A percentile compares a stretch with the other conserved stretches of the same genome.
phyloP scores from a whole-genome alignment of 1,284 basidiomycete genomes.

The Fomitiporia mediterranea region DNA sequence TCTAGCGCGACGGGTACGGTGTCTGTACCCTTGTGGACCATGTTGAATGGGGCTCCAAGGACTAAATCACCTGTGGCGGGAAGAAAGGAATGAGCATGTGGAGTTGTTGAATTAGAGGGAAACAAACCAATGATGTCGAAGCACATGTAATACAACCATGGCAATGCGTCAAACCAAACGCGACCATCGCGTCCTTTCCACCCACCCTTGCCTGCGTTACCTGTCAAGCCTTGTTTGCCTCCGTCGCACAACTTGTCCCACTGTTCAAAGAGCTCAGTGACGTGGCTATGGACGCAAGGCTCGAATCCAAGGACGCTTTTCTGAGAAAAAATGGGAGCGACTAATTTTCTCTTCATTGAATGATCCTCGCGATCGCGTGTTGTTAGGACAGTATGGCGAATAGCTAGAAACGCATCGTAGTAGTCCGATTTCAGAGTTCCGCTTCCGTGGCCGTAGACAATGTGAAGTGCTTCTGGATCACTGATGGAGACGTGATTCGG shows the following conservation, averaged over 20 bases:
- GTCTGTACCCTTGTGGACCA: slow-evolving; percentile 75
- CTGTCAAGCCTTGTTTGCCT: slow-evolving; percentile 50
- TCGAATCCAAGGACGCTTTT: slow-evolving; percentile 81
- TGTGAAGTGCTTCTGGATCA: slow-evolving; percentile 70
- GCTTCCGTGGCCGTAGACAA: slow-evolving; percentile 80
- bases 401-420: slow-evolving; percentile 44
- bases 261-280: slow-evolving; percentile 58
- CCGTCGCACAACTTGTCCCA: slow-evolving; percentile 71
- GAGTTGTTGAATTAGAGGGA: too few relatives aligned
- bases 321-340: slow-evolving; percentile 47
- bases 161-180: slow-evolving; percentile 70
- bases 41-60: slow-evolving; percentile 85
- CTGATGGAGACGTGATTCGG: slow-evolving; percentile 85
- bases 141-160: slow-evolving; percentile 76
- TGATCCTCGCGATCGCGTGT: slow-evolving; percentile 48
- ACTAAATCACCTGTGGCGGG: slow-evolving; percentile 62
- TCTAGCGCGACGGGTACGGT: slow-evolving; percentile 56
- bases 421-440: slow-evolving; percentile 47
- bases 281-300: slow-evolving; percentile 64
- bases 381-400: slow-evolving; percentile 36
- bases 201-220: slow-evolving; percentile 59
- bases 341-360: slow-evolving; percentile 44
- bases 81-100: not conserved
- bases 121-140: slow-evolving; percentile 72
- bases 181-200: slow-evolving; percentile 59